Evolutionary conservation across 352 stramenopile species (phyloP).

Genomic region (Phytophthora aleatoria): DNA sequence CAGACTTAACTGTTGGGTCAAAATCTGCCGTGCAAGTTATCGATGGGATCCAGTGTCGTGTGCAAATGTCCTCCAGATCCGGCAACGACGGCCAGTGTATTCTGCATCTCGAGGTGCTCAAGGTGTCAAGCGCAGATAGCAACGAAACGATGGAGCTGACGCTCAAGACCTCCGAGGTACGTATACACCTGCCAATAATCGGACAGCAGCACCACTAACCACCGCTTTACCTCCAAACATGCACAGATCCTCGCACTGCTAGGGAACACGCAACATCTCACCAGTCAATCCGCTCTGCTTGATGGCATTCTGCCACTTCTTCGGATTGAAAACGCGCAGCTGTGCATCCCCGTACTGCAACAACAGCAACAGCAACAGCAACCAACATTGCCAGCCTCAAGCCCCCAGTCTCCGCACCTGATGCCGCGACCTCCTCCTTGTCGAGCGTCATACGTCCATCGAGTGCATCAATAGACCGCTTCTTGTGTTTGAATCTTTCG

Average conservation of each 20-base stretch:
- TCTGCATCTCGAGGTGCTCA: constrained; percentile 24
- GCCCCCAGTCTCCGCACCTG: neutral
- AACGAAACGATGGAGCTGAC: constrained; percentile 37
- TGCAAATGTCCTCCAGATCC: constrained; percentile 21
- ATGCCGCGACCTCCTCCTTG: constrained; percentile 12
- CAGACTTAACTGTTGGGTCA: neutral
- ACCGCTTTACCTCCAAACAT: neutral
- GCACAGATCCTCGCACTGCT: constrained; percentile 32
- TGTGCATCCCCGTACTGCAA: constrained; percentile 16
- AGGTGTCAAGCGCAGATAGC: constrained; percentile 4
- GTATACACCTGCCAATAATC: neutral
- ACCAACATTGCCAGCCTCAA: neutral
- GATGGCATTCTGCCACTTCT: constrained; percentile 26
- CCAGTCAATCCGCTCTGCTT: constrained; percentile 30
- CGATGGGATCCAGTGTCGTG: constrained; percentile 23
- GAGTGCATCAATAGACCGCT: constrained; percentile 11
- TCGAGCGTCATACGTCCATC: neutral
- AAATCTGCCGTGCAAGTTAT: constrained; percentile 11
- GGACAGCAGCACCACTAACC: neutral
- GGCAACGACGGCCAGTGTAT: constrained; percentile 17
- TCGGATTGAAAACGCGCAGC: constrained; percentile 21
- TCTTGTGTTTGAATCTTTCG: neutral
- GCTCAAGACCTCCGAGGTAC: constrained; percentile 32
- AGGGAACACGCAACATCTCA: constrained; percentile 17
- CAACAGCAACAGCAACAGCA: constrained; percentile 14